A percentile compares a stretch with the other conserved stretches of the same genome.
Conservation (phyloP, 2,329 filamentous ascomycete species). For the Hirsutella thompsonii region DNA sequence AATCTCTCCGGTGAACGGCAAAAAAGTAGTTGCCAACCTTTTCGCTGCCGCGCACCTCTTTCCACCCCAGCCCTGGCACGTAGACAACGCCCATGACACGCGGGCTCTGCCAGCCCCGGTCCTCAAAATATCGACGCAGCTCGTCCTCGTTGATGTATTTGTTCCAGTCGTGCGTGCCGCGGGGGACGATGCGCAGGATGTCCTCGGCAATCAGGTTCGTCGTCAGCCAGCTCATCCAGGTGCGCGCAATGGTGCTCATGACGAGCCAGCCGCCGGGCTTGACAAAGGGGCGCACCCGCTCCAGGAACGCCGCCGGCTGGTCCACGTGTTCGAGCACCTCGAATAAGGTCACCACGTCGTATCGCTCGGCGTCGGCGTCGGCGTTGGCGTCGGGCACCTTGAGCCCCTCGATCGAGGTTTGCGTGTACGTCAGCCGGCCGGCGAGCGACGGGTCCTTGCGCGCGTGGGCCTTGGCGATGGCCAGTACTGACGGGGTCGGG, state of each 20-base stretch:
- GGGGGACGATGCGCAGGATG: conserved; percentile 73
- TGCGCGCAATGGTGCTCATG: conserved; percentile 83
- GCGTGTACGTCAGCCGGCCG: conserved; percentile 56
- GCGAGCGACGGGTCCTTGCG: conserved; percentile 57
- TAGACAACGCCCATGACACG: conserved; percentile 74
- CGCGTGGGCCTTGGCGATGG: conserved; percentile 65
- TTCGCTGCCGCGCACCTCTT: conserved; percentile 67
- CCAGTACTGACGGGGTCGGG: conserved; percentile 59
- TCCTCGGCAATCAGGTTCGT: conserved; percentile 91
- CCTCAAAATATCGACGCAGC: conserved; percentile 43
- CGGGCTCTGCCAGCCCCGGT: conserved; percentile 44
- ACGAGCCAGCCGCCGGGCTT: conserved; percentile 88
- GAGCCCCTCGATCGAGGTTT: conserved; percentile 65
- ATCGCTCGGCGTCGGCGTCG: conserved; percentile 31
- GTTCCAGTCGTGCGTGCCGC: conserved; percentile 88
- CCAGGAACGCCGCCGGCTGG: conserved; percentile 60
- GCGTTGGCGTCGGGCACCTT: conserved; percentile 21
- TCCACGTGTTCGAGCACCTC: conserved; percentile 93
- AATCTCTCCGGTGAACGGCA: conserved; percentile 45
- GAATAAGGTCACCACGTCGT: conserved; percentile 77
- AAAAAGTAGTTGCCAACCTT: conserved; percentile 94
- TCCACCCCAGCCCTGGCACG: conserved; percentile 84
- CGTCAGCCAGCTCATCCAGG: conserved; percentile 78
- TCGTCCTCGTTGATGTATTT: conserved; percentile 91
- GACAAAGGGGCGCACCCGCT: conserved; percentile 59